Percentiles rank a stretch among this genome's conserved stretches.
Conservation (phyloP, 352 stramenopile genomes). For the Thraustotheca clavata region DNA sequence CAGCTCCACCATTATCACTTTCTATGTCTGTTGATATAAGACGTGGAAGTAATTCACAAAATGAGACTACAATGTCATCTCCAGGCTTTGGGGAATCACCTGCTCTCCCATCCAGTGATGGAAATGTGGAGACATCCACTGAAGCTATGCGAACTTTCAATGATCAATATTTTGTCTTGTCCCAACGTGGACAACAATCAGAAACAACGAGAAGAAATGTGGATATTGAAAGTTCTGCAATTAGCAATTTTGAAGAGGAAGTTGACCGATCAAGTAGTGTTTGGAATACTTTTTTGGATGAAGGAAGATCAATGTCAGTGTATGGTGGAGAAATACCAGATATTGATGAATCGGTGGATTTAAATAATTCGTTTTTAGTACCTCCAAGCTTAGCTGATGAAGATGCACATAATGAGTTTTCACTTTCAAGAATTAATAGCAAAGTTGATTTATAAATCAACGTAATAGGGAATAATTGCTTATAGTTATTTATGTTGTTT, state of each 20-base stretch:
- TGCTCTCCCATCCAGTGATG: not conserved
- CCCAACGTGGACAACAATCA: not conserved
- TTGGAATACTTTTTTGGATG: not conserved
- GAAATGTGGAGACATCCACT: not conserved
- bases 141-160: slow-evolving; percentile 1
- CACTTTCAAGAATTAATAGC: not conserved
- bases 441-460: not conserved
- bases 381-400: not conserved
- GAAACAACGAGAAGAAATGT: too few relatives aligned
- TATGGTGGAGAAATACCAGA: not conserved
- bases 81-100: not conserved
- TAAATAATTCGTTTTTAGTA: not conserved
- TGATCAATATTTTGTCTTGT: not conserved
- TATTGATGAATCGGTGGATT: not conserved
- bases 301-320: not conserved
- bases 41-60: not conserved
- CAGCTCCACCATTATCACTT: not conserved
- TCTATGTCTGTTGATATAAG: not conserved
- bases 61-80: not conserved
- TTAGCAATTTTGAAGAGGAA: too few relatives aligned
- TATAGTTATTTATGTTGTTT: too few relatives aligned
- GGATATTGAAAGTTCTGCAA: too few relatives aligned
- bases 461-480: too few relatives aligned
- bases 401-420: not conserved
- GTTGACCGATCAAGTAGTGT: not conserved